phyloP scores from a whole-genome alignment of 352 stramenopile genomes.

The Nothophytophthora sp. region DNA sequence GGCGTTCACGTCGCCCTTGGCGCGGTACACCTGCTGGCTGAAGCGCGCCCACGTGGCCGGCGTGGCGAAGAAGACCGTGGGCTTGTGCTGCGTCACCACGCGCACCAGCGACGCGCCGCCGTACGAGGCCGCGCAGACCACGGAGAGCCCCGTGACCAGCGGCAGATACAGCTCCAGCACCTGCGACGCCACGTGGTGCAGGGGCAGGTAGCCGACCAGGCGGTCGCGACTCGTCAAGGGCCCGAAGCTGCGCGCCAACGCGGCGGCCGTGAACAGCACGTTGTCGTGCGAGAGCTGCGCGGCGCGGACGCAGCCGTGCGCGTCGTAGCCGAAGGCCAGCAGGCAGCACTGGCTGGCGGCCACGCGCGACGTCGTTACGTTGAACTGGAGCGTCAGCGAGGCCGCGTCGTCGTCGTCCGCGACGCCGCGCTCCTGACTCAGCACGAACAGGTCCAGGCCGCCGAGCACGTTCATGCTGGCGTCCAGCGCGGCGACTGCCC shows the following conservation, averaged over 20 bases:
- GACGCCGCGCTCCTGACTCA: too few species aligned
- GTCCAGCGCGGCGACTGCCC: slow-evolving; percentile 25
- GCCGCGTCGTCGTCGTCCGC: slow-evolving; percentile 13
- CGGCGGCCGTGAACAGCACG: slow-evolving; percentile 74
- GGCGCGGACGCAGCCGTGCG: slow-evolving; percentile 41
- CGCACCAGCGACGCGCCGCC: slow-evolving; percentile 42
- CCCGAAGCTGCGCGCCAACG: slow-evolving; percentile 60
- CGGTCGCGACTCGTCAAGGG: slow-evolving; percentile 49
- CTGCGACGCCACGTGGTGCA: slow-evolving; percentile 68
- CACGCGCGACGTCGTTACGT: slow-evolving; percentile 29
- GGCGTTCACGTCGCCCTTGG: slow-evolving; percentile 75
- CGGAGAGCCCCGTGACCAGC: slow-evolving; percentile 51
- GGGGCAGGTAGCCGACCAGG: slow-evolving; percentile 66
- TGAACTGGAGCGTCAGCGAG: slow-evolving; percentile 22
- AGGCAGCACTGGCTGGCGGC: slow-evolving; percentile 49
- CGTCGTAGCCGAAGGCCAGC: slow-evolving; percentile 70
- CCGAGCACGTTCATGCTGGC: slow-evolving; percentile 47
- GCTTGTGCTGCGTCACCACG: slow-evolving; percentile 52
- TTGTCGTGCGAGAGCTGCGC: slow-evolving; percentile 83
- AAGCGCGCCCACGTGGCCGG: slow-evolving; percentile 74
- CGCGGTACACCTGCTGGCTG: slow-evolving; percentile 65
- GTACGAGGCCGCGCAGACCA: slow-evolving; percentile 66
- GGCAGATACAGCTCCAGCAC: slow-evolving; percentile 80
- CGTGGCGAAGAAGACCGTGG: slow-evolving; percentile 80
- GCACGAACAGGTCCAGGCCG: slow-evolving; percentile 37